These are phyloP conservation scores for Avena eriantha DNA, from an alignment of 176 grass and related monocot species.

Conservation along the genomic window DNA sequence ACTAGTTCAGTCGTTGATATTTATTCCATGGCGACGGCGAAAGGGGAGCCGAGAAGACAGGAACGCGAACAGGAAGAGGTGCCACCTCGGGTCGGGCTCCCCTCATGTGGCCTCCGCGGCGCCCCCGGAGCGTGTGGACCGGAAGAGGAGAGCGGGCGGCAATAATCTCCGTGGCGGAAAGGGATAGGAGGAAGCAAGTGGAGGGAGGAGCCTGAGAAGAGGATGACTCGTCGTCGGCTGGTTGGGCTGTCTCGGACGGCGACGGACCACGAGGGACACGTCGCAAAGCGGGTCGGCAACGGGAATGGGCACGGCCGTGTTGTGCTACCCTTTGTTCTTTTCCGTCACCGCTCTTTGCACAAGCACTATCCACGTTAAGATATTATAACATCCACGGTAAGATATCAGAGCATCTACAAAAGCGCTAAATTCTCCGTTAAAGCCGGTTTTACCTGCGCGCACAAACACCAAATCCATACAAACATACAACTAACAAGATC, in stretches of 20 bases:
- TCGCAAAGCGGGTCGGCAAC: neutral
- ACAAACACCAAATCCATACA: too few species aligned
- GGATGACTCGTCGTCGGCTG: conserved; percentile 12
- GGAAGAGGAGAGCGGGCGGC: conserved; percentile 3
- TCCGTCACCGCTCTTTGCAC: neutral
- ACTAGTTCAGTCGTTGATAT: neutral
- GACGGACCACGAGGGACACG: conserved; percentile 24
- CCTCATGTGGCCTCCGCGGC: conserved; percentile 31
- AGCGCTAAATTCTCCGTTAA: too few species aligned
- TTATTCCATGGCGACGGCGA: conserved; percentile 27
- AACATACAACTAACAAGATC: too few species aligned
- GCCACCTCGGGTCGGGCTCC: neutral
- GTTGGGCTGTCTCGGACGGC: conserved; percentile 15
- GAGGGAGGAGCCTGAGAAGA: neutral
- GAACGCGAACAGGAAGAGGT: neutral
- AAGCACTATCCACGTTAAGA: neutral
- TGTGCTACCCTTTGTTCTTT: neutral
- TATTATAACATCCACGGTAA: too few species aligned
- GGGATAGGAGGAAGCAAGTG: conserved; percentile 18
- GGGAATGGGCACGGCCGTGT: neutral
- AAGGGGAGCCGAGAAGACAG: neutral
- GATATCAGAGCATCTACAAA: too few species aligned
- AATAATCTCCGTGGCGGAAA: conserved; percentile 31
- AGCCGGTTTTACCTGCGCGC: too few species aligned
- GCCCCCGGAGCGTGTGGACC: conserved; percentile 11